Evolutionary conservation across 2,329 filamentous ascomycete species (phyloP), one percentile per base, ranked within the genome.

Genomic region (Cercospora sp.): DNA sequence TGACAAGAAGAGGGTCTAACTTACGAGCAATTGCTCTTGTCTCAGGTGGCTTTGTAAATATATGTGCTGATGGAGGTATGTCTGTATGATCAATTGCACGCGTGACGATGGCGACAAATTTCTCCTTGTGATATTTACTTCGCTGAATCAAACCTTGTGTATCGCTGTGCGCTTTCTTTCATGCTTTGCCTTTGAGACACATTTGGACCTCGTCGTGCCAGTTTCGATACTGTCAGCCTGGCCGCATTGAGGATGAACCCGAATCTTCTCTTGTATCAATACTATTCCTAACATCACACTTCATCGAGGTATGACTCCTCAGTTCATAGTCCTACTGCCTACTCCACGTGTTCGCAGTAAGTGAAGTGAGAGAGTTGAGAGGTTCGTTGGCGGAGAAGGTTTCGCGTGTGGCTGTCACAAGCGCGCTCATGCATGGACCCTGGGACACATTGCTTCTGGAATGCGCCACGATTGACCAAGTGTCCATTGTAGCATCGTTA

Each of bases 391-490:
- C 8, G 6, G 37, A 43, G 16, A 43, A 43, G 37, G 37, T 43
- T 37, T 16, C 26, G 53, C 26, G 30, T 16, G 26, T 26, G 30
- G 32, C 18, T 37, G 28, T 59, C 55, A 59, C 55, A 59, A 59
- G 55, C 53, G 30, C 24, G 53, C 24, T 28, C 24, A 32, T 57
- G 53, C 53, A 57, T 57, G 53, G 28, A 57, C 53, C 53, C 53
- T 57, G 53, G 24, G 30, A 24, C n/a, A 28, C 53, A 58, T 58
- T 24, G 26, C 24, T 32, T 32, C 53, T 58, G 26, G 53, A 58
- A 30, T 34, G 30, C 53, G 30, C 53, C 53, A 58, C 53, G 26
- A 58, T 30, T 58, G 53, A 58, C 53, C 53, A 58, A 58, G 53
- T 58, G 53, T 58, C 53, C 53, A 58, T 58, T 58, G n/a, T 43